Evolutionary conservation across 2,329 filamentous ascomycete genomes (phyloP).

Genomic region (Neonectria faginata): DNA sequence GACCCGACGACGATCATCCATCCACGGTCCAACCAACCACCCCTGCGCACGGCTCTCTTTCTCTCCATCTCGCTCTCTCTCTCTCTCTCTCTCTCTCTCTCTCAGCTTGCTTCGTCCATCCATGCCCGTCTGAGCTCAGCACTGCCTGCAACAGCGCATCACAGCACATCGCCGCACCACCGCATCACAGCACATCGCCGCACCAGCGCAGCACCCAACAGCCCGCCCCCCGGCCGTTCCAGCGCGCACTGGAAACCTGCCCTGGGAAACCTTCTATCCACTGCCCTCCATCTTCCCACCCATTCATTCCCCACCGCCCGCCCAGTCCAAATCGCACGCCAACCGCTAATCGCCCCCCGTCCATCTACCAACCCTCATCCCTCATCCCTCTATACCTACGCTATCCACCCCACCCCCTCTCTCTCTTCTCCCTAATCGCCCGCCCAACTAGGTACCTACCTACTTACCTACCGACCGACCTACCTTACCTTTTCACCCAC

Average conservation of each 20-base stretch:
- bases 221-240: too few relatives aligned
- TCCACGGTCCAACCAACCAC: background rate
- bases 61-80: too few relatives aligned
- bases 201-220: too few relatives aligned
- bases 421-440: slow-evolving; percentile 13
- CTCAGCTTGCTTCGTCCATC: too few relatives aligned
- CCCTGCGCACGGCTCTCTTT: background rate
- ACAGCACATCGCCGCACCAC: too few relatives aligned
- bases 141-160: background rate
- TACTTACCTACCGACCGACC: background rate
- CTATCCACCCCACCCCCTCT: slow-evolving; percentile 19
- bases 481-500: slow-evolving; percentile 25
- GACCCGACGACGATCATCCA: slow-evolving; percentile 2
- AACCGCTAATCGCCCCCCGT: slow-evolving; percentile 7
- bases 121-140: background rate
- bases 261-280: background rate
- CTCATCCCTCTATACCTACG: slow-evolving; percentile 6
- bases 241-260: background rate
- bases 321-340: slow-evolving; percentile 6
- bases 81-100: too few relatives aligned
- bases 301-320: background rate
- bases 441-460: slow-evolving; percentile 4
- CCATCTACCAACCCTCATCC: slow-evolving; percentile 6
- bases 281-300: background rate
- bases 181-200: too few relatives aligned